These are phyloP conservation scores for Trichoderma reesei DNA, from an alignment of 495 filamentous ascomycete genomes.

Conservation along the genomic window DNA sequence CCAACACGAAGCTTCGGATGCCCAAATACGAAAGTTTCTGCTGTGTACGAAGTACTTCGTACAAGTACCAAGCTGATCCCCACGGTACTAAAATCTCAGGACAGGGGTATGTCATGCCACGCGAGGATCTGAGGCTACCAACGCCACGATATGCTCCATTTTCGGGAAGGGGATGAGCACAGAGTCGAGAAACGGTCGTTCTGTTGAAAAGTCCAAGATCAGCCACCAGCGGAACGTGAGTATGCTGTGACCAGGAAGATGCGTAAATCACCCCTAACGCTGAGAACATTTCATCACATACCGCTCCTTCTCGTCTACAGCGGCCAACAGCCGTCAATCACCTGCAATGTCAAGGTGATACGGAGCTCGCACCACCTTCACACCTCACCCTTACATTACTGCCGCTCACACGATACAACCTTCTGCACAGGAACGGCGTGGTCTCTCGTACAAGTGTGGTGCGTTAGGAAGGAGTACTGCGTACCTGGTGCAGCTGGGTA, in stretches of 20 bases:
- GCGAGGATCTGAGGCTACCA: constrained; percentile 7
- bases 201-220: background rate
- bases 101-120: constrained; percentile 3
- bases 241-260: background rate
- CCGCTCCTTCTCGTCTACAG: background rate
- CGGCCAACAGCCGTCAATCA: background rate
- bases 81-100: background rate
- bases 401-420: too few relatives aligned
- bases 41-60: background rate
- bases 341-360: background rate
- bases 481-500: background rate
- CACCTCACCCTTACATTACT: background rate
- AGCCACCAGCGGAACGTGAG: background rate
- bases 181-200: background rate
- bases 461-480: too few relatives aligned
- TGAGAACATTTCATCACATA: background rate
- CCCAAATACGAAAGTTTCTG: background rate
- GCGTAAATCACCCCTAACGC: too few relatives aligned
- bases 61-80: background rate
- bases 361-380: background rate
- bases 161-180: background rate
- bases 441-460: too few relatives aligned
- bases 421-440: too few relatives aligned
- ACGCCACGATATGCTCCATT: constrained; percentile 1
- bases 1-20: background rate